These are phyloP conservation scores for Plasmodium vivax DNA, from an alignment of 169 alveolate species.

Conservation along the genomic window DNA sequence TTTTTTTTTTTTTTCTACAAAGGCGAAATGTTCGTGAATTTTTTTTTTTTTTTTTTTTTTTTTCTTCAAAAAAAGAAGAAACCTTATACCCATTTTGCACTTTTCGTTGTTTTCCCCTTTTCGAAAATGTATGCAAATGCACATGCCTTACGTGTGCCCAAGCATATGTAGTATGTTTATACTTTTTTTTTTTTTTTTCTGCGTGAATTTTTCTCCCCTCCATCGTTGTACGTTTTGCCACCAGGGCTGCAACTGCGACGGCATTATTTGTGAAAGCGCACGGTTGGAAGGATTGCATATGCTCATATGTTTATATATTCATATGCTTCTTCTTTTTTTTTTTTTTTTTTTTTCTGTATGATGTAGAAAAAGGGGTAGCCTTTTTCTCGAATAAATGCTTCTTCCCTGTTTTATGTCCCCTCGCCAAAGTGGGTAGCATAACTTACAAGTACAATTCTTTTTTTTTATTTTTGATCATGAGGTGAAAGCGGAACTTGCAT, in stretches of 20 bases:
- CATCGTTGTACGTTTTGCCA: slow-evolving; percentile 3
- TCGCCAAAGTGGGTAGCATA: background rate
- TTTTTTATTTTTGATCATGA: background rate
- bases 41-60: too few species aligned
- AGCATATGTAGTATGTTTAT: background rate
- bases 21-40: background rate
- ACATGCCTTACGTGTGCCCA: background rate
- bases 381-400: background rate
- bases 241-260: background rate
- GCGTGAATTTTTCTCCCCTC: slow-evolving; percentile 1
- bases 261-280: background rate
- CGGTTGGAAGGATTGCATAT: background rate
- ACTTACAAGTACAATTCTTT: background rate
- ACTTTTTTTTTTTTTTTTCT: background rate
- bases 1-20: background rate
- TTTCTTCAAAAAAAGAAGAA: background rate
- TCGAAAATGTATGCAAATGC: background rate
- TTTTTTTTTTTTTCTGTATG: background rate
- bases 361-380: background rate
- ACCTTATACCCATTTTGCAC: background rate
- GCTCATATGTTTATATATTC: background rate
- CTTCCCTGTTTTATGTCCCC: background rate
- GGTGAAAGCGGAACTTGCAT: background rate
- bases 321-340: background rate
- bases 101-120: background rate